Evolutionary conservation across 345 rosid species (phyloP), one percentile per base, ranked within the genome.

Genomic region (Linum tenue): DNA sequence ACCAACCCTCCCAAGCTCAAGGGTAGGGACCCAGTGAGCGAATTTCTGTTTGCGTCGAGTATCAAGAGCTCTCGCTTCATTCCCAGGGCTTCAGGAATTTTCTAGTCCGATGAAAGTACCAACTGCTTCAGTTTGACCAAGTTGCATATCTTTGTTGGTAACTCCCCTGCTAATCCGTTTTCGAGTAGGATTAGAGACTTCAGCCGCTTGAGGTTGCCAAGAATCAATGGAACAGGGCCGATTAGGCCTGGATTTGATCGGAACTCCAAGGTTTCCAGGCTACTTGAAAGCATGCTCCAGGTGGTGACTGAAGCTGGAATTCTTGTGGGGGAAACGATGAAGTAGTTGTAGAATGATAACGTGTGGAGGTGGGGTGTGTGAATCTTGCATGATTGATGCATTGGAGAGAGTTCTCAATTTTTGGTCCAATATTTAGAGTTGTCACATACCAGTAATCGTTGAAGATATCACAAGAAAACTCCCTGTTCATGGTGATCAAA

Each of bases 331-430:
- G 76, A 77, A 41, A 61, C 0, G 53, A 48, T 3, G 67, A 80
- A 80, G 70, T 79, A 77, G 53, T 58, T 75, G 79, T 64, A 75
- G 75, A 80, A 37, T 16, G 79, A 75, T 35, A 73, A 65, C 3
- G 69, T 36, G 5, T 39, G 68, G 7, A 80, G 78, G 70, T 60
- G 81, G 38, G 35, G 37, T 22, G 70, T 36, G 79, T 70, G 70
- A 80, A 73, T 4, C 7, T 69, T 1, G 78, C 77, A 65, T 51
- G 56, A 9, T 10, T 44, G 37, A 63, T 60, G 63, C 81, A 80
- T 0, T 16, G 15, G 5, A 75, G 76, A 3, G 84, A 80, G 66
- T 75, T 80, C 40, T 77, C 77, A 12, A 70, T 55, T 37, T 67
- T 61, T 17, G 79, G 76, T 43, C 81, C 84, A 16, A 80, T 68